A percentile compares a stretch with the other conserved stretches of the same genome.
phyloP scores from a whole-genome alignment of 1,284 basidiomycete species.

The Microbotryum silenes-acaulis region DNA sequence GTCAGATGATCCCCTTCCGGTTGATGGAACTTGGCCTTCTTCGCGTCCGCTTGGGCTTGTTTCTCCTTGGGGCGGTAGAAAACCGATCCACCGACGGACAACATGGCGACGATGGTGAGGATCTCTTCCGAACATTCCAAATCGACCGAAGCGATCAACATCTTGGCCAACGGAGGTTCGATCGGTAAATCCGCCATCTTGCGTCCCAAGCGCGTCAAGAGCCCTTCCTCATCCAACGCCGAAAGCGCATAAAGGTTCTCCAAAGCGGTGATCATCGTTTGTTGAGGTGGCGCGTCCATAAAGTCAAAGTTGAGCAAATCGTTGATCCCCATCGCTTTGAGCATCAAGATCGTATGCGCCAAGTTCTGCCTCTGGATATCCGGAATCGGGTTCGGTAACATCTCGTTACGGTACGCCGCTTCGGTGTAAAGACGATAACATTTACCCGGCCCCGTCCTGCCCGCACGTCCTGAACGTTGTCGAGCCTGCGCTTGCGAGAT shows the following conservation, averaged over 20 bases:
- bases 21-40: constrained; percentile 97
- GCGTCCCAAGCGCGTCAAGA: constrained; percentile 83
- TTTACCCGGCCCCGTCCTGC: constrained; percentile 95
- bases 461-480: constrained; percentile 90
- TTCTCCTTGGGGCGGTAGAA: constrained; percentile 99
- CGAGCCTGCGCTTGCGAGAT: constrained; percentile 97
- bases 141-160: constrained; percentile 97
- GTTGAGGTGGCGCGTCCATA: constrained; percentile 97
- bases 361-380: constrained; percentile 92
- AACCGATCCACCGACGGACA: constrained; percentile 82
- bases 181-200: constrained; percentile 98
- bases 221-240: constrained; percentile 91
- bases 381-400: constrained; percentile 94
- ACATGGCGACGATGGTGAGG: constrained; percentile 92
- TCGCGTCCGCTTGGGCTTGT: constrained; percentile 95
- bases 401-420: constrained; percentile 95
- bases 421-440: constrained; percentile 98
- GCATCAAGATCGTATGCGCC: constrained; percentile 81
- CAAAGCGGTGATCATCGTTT: constrained; percentile 82
- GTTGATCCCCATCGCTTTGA: constrained; percentile 99
- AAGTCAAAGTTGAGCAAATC: constrained; percentile 97
- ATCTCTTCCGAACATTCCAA: constrained; percentile 92
- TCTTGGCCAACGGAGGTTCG: constrained; percentile 92
- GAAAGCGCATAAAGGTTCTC: constrained; percentile 91
- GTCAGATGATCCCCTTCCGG: constrained; percentile 97